These are phyloP conservation scores for Phytophthora colocasiae DNA, from an alignment of 352 stramenopile species.

Conservation along the genomic window DNA sequence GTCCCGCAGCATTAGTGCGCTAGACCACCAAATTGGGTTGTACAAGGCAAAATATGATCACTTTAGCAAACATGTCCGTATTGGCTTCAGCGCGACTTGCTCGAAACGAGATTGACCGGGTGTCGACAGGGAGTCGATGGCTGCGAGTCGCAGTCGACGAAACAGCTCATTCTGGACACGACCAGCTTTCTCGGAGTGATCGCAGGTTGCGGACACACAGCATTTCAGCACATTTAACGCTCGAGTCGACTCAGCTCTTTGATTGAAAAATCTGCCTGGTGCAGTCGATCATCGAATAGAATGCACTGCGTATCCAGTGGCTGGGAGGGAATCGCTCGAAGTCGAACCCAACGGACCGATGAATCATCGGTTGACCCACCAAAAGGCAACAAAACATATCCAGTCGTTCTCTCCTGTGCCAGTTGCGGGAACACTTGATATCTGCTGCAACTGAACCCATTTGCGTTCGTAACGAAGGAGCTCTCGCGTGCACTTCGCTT, in stretches of 20 bases:
- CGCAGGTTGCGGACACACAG: not conserved
- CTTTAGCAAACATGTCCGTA: too few relatives aligned
- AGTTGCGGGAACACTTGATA: slow-evolving; percentile 19
- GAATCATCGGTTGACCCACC: slow-evolving; percentile 4
- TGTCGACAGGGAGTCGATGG: slow-evolving; percentile 2
- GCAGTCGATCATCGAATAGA: slow-evolving; percentile 4
- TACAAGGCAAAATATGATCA: not conserved
- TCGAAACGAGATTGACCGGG: slow-evolving; percentile 1
- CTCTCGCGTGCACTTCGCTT: not conserved
- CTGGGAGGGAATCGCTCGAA: not conserved
- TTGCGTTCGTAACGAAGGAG: not conserved
- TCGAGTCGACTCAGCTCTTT: too few relatives aligned
- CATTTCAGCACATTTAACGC: too few relatives aligned
- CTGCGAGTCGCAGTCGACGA: slow-evolving; percentile 14
- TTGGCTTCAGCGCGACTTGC: not conserved
- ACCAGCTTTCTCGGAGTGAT: not conserved
- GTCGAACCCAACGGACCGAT: slow-evolving; percentile 1
- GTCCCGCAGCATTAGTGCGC: too few relatives aligned
- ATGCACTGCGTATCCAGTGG: not conserved
- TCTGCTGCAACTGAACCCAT: slow-evolving; percentile 7
- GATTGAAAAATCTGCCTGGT: slow-evolving; percentile 7
- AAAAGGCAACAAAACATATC: slow-evolving; percentile 5
- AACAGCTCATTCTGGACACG: slow-evolving; percentile 24
- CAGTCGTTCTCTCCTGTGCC: not conserved
- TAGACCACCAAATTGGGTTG: too few relatives aligned